Evolutionary conservation across 2,329 filamentous ascomycete genomes (phyloP).

Genomic region (Periconia sp.): DNA sequence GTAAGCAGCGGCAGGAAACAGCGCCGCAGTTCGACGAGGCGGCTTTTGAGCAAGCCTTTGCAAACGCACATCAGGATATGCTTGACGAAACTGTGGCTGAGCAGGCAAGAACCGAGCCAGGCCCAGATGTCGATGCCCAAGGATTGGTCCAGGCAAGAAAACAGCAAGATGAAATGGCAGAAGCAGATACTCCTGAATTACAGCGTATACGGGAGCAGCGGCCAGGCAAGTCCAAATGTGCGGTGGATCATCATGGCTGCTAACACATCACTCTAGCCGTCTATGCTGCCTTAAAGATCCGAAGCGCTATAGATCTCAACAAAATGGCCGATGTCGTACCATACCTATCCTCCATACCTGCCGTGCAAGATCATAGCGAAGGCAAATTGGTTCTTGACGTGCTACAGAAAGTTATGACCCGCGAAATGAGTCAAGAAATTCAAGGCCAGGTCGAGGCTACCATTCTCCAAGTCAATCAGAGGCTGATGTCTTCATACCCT

Average conservation of each 20-base stretch:
- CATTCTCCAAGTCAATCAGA: conserved; percentile 40
- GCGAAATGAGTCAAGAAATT: conserved; percentile 26
- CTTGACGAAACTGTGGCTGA: conserved; percentile 27
- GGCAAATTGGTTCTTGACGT: conserved; percentile 41
- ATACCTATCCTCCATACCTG: too few relatives aligned
- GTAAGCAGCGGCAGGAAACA: conserved; percentile 43
- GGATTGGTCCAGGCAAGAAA: conserved; percentile 11
- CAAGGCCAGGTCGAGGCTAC: conserved; percentile 31
- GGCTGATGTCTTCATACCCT: conserved; percentile 45
- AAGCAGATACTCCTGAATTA: conserved; percentile 28
- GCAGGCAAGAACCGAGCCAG: conserved; percentile 19
- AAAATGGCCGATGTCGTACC: conserved; percentile 25
- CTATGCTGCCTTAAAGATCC: conserved; percentile 40
- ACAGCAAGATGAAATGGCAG: too few relatives aligned
- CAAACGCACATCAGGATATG: conserved; percentile 52
- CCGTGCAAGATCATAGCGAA: conserved; percentile 38
- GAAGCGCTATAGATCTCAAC: conserved; percentile 39
- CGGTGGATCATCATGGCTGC: too few relatives aligned
- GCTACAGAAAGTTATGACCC: conserved; percentile 33
- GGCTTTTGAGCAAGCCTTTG: conserved; percentile 63
- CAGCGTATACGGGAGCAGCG: conserved; percentile 39
- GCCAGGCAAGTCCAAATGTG: conserved; percentile 43
- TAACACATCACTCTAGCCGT: conserved; percentile 34
- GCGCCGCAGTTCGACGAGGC: conserved; percentile 58
- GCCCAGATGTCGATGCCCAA: neutral